Base-by-base conservation (phyloP, 805 yeast genomes). In the Torulaspora gathmanii region DNA sequence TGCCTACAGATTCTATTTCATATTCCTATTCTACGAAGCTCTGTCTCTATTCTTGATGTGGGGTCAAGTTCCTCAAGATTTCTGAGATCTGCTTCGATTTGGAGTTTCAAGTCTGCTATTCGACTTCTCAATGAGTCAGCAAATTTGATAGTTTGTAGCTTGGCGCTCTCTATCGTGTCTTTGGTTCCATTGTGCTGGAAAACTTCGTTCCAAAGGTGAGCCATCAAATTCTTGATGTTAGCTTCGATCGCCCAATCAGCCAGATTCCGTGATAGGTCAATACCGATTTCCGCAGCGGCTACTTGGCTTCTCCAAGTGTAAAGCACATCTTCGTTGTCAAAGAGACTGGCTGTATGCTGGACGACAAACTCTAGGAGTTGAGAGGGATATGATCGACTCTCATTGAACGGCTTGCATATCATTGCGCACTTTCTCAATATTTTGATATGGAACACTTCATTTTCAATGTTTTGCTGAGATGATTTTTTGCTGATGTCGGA, bases 271-370 rank as follows among this genome's bases (percentile, higher is more conserved):
- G 55, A 40, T 9, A 68, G 27, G 7, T 47, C 46, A 1, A 43
- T 57, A 22, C 77, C 61, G 8, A 70, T 66, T 40, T 77, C 80
- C 51, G 69, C 72, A 15, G 67, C 64, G 1, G 72, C 70, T 1
- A 73, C 47, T 52, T 79, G 78, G 1, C 82, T 71, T 53, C 83
- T 73, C 91, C 91, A 84, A 1, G 86, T 75, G 40, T 68, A 67
- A 1, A 69, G 42, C 27, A 64, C 37, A 17, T 40, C 42, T 42
- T 60, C 37, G 43, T 59, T 48, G 23, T 53, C 56, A 58, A 61
- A 65, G 60, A 71, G 52, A 3, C 46, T 36, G 4, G 45, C 40
- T 43, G 66, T 49, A 30, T 59, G 36, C 9, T 54, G 51, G 49
- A 68, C 49, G 2, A 70, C 59, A 46, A 72, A 69, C 0, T 47